Percentiles rank a stretch among this genome's conserved stretches.
phyloP scores from a whole-genome alignment of 768 basidiomycete species.

The Mycena chlorophos region DNA sequence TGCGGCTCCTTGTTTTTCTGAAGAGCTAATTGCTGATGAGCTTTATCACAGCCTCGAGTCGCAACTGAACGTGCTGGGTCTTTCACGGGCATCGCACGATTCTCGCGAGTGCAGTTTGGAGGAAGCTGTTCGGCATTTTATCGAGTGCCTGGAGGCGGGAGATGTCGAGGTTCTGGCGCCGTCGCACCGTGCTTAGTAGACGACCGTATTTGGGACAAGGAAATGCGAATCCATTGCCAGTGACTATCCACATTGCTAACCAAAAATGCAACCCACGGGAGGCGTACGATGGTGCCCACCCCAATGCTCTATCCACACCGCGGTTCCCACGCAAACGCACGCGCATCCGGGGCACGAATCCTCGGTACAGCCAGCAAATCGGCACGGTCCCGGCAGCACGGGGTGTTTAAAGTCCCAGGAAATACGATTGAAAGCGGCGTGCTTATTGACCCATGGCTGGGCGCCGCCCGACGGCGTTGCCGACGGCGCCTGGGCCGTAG shows the following conservation, averaged over 20 bases:
- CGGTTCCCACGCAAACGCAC: neutral
- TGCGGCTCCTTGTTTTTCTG: neutral
- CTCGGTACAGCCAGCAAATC: neutral
- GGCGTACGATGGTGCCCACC: neutral
- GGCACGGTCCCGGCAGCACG: neutral
- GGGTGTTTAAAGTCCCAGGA: neutral
- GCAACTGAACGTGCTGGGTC: constrained; percentile 4
- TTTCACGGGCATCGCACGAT: neutral
- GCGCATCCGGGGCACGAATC: neutral
- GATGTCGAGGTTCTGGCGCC: neutral
- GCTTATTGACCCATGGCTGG: neutral
- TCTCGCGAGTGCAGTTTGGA: neutral
- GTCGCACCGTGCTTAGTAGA: neutral
- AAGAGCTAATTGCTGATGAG: neutral
- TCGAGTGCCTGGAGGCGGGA: neutral
- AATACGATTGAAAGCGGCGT: neutral
- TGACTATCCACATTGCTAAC: neutral
- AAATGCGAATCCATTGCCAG: neutral
- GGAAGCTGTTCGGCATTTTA: neutral
- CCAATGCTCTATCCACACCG: neutral
- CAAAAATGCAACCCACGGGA: neutral
- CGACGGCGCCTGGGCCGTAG: no score
- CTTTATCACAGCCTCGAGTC: constrained; percentile 4
- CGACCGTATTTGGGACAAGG: neutral
- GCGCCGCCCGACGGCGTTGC: no score